Percentiles rank a stretch among this genome's conserved stretches.
Evolutionary conservation across 345 rosid genomes (phyloP).

Genomic region (Hibiscus syriacus): DNA sequence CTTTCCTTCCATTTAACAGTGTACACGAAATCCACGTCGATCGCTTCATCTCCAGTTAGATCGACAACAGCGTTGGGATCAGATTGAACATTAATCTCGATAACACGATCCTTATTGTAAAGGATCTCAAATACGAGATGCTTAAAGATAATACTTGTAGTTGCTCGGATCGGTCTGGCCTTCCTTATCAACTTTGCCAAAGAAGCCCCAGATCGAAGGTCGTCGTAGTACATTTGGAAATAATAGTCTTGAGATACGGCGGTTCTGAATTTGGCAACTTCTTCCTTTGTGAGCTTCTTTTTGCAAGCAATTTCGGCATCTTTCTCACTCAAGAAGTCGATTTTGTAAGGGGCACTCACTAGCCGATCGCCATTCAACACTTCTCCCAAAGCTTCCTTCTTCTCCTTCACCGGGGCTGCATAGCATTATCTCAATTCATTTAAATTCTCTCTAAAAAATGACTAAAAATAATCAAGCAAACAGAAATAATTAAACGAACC

Average conservation of each 20-base stretch:
- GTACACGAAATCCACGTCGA: conserved; percentile 40
- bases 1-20: conserved; percentile 47
- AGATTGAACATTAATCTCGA: conserved; percentile 30
- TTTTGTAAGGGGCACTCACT: too few species aligned
- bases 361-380: too few species aligned
- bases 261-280: too few species aligned
- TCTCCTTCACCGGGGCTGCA: conserved; percentile 31
- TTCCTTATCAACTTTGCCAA: conserved; percentile 41
- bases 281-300: too few species aligned
- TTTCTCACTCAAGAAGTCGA: too few species aligned
- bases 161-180: conserved; percentile 32
- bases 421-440: neutral
- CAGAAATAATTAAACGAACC: too few species aligned
- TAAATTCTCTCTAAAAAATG: neutral
- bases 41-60: conserved; percentile 31
- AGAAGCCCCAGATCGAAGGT: conserved; percentile 44
- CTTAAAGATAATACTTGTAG: conserved; percentile 37
- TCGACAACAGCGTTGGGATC: conserved; percentile 31
- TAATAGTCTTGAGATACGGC: conserved; percentile 41
- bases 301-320: too few species aligned
- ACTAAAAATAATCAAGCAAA: neutral
- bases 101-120: conserved; percentile 44
- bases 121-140: conserved; percentile 34
- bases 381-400: conserved; percentile 63
- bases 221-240: conserved; percentile 50